A percentile compares a stretch with the other conserved stretches of the same genome.
These are phyloP conservation scores for Cyclotella baltica DNA, from an alignment of 108 stramenopile genomes.

Conservation along the genomic window DNA sequence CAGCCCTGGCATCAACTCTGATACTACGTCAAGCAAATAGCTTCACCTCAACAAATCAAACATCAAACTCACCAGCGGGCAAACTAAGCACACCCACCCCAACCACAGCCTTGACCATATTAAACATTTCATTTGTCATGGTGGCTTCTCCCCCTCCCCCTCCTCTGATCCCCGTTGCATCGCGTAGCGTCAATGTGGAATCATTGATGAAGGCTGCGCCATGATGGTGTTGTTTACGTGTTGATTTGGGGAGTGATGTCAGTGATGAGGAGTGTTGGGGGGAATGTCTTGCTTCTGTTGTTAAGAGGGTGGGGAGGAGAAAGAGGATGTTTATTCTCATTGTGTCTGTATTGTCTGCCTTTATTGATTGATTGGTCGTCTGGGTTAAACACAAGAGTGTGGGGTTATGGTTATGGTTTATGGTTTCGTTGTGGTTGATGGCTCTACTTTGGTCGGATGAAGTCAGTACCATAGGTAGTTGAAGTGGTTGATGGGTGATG, in stretches of 20 bases:
- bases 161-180: background rate
- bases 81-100: constrained; percentile 93
- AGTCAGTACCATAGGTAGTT: too few relatives aligned
- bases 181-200: too few relatives aligned
- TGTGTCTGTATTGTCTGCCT: constrained; percentile 12
- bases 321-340: constrained; percentile 15
- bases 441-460: too few relatives aligned
- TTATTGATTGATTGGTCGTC: background rate
- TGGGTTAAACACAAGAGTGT: background rate
- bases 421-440: too few relatives aligned
- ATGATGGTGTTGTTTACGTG: background rate
- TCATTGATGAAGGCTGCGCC: background rate
- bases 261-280: constrained; percentile 9
- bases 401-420: too few relatives aligned
- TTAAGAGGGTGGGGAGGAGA: constrained; percentile 17
- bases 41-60: constrained; percentile 7
- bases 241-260: background rate
- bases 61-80: constrained; percentile 67
- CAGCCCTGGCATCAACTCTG: background rate
- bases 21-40: too few relatives aligned
- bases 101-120: constrained; percentile 93
- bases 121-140: constrained; percentile 80
- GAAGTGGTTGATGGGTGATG: too few relatives aligned
- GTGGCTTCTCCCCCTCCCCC: constrained; percentile 62
- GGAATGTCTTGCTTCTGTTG: constrained; percentile 11